Evolutionary conservation across 2,329 filamentous ascomycete genomes (phyloP).

Genomic region (Sporothrix inflata): DNA sequence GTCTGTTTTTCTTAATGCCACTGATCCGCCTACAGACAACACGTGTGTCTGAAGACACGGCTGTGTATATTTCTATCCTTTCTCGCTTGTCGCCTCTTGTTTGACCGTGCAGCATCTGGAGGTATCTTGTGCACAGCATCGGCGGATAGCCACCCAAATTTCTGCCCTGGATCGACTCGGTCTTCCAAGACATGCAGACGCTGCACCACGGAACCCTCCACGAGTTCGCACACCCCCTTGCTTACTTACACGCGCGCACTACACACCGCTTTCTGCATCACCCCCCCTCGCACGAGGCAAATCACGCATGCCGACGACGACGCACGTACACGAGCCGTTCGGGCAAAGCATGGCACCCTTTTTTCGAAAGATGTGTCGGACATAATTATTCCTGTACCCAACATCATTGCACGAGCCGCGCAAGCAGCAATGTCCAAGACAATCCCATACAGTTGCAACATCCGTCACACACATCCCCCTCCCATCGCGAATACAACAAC

Average conservation of each 20-base stretch:
- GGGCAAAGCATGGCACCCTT: background rate
- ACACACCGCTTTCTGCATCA: background rate
- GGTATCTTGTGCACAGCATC: background rate
- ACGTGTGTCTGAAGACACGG: background rate
- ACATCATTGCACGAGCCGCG: background rate
- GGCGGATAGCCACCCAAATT: background rate
- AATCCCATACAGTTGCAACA: background rate
- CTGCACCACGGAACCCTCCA: background rate
- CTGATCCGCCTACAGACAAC: background rate
- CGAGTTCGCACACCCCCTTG: background rate
- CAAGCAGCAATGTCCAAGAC: background rate
- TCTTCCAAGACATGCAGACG: conserved; percentile 1
- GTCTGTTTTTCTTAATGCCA: conserved; percentile 17
- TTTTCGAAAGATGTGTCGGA: background rate
- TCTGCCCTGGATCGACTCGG: background rate
- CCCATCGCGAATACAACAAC: background rate
- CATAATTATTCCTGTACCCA: background rate
- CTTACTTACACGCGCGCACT: background rate
- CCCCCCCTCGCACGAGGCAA: background rate
- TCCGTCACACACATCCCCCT: background rate
- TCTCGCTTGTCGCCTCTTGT: background rate
- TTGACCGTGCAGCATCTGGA: background rate
- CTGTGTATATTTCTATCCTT: background rate
- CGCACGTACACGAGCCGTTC: background rate
- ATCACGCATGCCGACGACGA: background rate